phyloP scores from a whole-genome alignment of 768 basidiomycete species.

The Amanita molliuscula region DNA sequence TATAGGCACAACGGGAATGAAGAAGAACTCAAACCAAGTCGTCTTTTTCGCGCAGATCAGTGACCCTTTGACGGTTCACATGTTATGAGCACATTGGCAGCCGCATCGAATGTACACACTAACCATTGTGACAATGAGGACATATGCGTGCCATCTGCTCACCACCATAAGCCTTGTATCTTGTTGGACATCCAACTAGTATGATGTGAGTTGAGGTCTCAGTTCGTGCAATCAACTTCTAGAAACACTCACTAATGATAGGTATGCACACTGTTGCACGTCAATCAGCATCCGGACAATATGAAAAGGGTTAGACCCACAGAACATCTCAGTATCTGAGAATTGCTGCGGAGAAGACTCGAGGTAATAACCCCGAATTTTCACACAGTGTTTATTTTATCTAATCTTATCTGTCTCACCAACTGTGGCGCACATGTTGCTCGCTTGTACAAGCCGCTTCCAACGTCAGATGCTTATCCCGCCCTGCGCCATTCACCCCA shows the following conservation, averaged over 20 bases:
- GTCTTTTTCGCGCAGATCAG: slow-evolving; percentile 55
- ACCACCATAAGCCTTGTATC: slow-evolving; percentile 43
- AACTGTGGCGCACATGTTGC: too few relatives aligned
- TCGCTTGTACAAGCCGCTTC: too few relatives aligned
- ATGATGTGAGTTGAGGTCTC: not conserved
- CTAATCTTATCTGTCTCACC: not conserved
- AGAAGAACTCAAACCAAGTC: slow-evolving; percentile 71
- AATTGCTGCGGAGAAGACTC: slow-evolving; percentile 5
- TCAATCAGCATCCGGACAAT: not conserved
- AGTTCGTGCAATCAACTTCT: not conserved
- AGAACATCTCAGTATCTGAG: not conserved
- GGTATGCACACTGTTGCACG: slow-evolving; percentile 37
- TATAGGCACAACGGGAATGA: slow-evolving; percentile 61
- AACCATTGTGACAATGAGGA: slow-evolving; percentile 66
- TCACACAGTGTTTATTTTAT: not conserved
- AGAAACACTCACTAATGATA: slow-evolving; percentile 22
- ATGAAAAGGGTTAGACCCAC: not conserved
- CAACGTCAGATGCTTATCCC: too few relatives aligned
- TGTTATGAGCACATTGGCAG: not conserved
- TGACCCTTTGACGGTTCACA: slow-evolving; percentile 28
- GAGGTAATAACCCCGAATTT: not conserved
- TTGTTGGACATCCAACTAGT: slow-evolving; percentile 59
- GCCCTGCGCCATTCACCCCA: too few relatives aligned
- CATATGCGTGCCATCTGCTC: slow-evolving; percentile 43
- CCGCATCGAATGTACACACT: slow-evolving; percentile 9